A percentile compares a stretch with the other conserved stretches of the same genome.
Conservation (phyloP, 1,284 basidiomycete genomes). For the Sporisorium graminicola region DNA sequence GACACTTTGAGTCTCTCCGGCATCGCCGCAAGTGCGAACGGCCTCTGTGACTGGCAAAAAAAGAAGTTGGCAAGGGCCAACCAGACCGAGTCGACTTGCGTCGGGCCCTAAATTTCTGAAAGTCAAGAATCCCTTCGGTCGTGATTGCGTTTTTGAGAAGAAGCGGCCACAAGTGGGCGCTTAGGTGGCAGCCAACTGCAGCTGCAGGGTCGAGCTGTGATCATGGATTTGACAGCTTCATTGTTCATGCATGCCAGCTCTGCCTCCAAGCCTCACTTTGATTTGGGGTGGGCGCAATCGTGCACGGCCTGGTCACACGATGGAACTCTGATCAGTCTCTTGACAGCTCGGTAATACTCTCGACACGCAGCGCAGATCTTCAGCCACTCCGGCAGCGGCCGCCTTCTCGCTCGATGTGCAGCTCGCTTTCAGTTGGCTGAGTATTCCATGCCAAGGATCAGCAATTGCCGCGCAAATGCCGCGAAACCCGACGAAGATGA, state of each 20-base stretch:
- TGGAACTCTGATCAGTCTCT: constrained; percentile 1
- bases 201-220: constrained; percentile 2
- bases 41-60: neutral
- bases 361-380: neutral
- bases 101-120: constrained; percentile 11
- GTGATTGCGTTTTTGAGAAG: neutral
- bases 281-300: neutral
- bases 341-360: constrained; percentile 1
- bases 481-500: neutral
- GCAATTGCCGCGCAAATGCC: neutral
- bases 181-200: neutral
- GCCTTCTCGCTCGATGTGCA: neutral
- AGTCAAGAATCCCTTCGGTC: neutral
- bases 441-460: neutral
- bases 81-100: constrained; percentile 21
- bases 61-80: neutral
- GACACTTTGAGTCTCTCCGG: neutral
- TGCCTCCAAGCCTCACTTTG: neutral
- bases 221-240: constrained; percentile 34
- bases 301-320: neutral
- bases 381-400: neutral
- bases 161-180: neutral
- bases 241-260: constrained; percentile 4
- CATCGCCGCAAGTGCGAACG: neutral
- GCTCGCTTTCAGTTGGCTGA: neutral